Evolutionary conservation across 176 grass and related monocot genomes (phyloP).

Genomic region (Oryza coarctata): DNA sequence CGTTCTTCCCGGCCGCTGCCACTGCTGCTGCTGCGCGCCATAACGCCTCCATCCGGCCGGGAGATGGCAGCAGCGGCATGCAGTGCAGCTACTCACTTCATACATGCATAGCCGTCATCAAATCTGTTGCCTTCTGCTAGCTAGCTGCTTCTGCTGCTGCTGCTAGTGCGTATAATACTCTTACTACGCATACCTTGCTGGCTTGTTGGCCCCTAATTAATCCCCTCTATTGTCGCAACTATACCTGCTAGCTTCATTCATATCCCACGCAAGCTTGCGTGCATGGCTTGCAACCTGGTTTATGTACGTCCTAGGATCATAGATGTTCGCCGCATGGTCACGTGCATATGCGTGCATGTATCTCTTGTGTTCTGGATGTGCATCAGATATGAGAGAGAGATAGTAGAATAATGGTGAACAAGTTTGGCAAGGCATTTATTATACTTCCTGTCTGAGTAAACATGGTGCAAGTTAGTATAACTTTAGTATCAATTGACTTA

Average conservation of each 20-base stretch:
- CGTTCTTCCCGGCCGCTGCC: background rate
- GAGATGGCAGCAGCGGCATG: background rate
- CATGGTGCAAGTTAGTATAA: background rate
- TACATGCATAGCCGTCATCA: constrained; percentile 18
- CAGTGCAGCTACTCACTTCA: background rate
- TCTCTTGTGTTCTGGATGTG: background rate
- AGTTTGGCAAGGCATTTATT: background rate
- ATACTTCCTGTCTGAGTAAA: background rate
- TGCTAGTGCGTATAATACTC: background rate
- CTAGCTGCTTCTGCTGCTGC: background rate
- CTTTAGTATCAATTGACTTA: background rate
- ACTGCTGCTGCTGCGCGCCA: constrained; percentile 4
- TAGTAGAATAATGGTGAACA: background rate
- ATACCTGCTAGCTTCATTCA: background rate
- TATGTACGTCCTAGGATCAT: background rate
- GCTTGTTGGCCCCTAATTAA: background rate
- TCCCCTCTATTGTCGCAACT: background rate
- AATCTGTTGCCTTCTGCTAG: constrained; percentile 16
- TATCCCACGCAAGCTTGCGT: constrained; percentile 10
- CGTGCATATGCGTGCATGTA: background rate
- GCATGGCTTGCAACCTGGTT: no score
- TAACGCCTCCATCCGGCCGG: constrained; percentile 26
- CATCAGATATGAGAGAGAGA: background rate
- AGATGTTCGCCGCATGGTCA: background rate
- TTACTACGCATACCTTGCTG: background rate